Conservation (phyloP, 2,329 filamentous ascomycete species). For the Penicillium sp. region DNA sequence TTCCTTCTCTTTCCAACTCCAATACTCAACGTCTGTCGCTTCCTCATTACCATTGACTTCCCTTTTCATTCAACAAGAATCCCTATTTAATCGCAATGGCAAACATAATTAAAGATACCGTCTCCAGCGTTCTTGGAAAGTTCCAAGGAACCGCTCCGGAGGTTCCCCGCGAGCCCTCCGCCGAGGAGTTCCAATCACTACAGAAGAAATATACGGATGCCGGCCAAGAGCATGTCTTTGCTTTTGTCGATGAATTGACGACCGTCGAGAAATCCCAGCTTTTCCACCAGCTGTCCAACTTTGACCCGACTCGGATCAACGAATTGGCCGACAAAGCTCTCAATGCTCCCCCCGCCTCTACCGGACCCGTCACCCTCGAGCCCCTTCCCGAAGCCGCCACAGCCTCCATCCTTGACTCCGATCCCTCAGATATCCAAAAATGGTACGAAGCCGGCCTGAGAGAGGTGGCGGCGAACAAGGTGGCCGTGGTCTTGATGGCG, state of each 20-base stretch:
- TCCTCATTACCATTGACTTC: not conserved
- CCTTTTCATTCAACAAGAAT: not conserved
- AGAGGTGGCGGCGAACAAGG: slow-evolving; percentile 64
- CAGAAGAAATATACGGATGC: slow-evolving; percentile 70
- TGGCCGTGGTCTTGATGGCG: slow-evolving; percentile 90
- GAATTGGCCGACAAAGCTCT: slow-evolving; percentile 77
- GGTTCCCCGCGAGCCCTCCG: slow-evolving; percentile 51
- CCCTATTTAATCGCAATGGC: slow-evolving; percentile 33
- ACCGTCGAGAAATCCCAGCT: slow-evolving; percentile 70
- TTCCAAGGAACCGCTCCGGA: slow-evolving; percentile 41
- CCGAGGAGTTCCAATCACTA: slow-evolving; percentile 64
- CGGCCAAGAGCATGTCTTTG: slow-evolving; percentile 76
- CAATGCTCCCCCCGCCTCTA: slow-evolving; percentile 63
- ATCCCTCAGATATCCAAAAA: slow-evolving; percentile 68
- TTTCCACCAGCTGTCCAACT: slow-evolving; percentile 73
- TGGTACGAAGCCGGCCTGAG: slow-evolving; percentile 75
- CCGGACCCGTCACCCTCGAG: slow-evolving; percentile 61
- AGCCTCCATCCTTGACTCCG: slow-evolving; percentile 88
- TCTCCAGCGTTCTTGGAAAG: slow-evolving; percentile 50
- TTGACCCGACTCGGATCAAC: slow-evolving; percentile 86
- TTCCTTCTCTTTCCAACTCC: slow-evolving; percentile 6
- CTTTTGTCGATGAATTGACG: slow-evolving; percentile 78
- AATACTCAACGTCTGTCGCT: not conserved
- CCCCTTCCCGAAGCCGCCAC: slow-evolving; percentile 81
- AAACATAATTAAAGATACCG: slow-evolving; percentile 41